Conservation (phyloP, 306 rosid genomes). For the Ochetophila trinervis region DNA sequence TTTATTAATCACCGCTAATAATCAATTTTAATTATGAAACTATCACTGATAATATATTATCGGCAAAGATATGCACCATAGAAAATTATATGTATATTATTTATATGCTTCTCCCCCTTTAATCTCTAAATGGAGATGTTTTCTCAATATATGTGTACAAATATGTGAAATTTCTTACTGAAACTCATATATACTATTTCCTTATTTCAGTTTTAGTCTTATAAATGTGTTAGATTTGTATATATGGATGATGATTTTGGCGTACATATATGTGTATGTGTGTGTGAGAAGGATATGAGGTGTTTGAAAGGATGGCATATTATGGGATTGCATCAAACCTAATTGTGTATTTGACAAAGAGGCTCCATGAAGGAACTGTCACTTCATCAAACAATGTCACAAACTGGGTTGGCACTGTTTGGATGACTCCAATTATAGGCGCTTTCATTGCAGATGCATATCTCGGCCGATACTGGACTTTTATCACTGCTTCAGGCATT, state of each 20-base stretch:
- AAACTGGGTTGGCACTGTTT: conserved; percentile 64
- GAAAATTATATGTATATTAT: no score
- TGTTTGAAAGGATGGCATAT: conserved; percentile 88
- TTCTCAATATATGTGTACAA: no score
- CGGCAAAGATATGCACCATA: no score
- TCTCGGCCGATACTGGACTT: conserved; percentile 73
- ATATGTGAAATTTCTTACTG: no score
- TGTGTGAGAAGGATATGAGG: conserved; percentile 66
- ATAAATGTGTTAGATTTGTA: background rate
- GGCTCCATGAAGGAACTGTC: conserved; percentile 79
- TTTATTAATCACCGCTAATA: no score
- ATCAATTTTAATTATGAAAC: no score
- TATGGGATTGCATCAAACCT: conserved; percentile 64
- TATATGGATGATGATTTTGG: background rate
- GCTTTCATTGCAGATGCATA: conserved; percentile 65
- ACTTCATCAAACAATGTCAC: conserved; percentile 61
- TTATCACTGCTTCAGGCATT: conserved; percentile 48
- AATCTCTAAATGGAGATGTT: no score
- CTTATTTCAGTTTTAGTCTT: no score
- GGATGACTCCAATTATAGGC: conserved; percentile 62
- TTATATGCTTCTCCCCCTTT: no score
- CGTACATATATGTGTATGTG: background rate
- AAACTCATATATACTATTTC: no score
- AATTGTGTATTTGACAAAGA: conserved; percentile 53
- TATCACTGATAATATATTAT: no score